A percentile compares a stretch with the other conserved stretches of the same genome.
Evolutionary conservation across 768 basidiomycete genomes (phyloP).

Genomic region (Trametes villosa): DNA sequence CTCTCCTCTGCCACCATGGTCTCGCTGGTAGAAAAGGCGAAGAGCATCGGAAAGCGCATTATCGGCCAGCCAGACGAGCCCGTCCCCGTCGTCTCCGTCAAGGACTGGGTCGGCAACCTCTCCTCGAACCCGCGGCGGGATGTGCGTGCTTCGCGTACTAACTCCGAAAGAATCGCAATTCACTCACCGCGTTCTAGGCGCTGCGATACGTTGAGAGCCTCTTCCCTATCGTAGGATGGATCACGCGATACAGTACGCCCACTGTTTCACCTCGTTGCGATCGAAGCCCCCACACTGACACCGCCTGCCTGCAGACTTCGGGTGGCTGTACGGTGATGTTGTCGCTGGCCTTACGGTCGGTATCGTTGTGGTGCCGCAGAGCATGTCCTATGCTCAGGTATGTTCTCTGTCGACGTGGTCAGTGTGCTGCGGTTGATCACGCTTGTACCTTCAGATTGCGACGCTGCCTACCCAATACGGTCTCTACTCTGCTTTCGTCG

Average conservation of each 20-base stretch:
- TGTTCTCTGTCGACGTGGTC: background rate
- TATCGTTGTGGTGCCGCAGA: conserved; percentile 93
- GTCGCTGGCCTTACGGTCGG: conserved; percentile 94
- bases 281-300: background rate
- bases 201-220: conserved; percentile 68
- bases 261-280: background rate
- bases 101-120: conserved; percentile 53
- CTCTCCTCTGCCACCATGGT: conserved; percentile 38
- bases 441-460: conserved; percentile 61
- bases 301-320: conserved; percentile 50
- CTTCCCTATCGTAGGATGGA: conserved; percentile 89
- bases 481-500: conserved; percentile 92
- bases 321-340: conserved; percentile 85
- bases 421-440: background rate
- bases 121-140: conserved; percentile 50
- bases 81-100: conserved; percentile 62
- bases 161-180: background rate
- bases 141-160: conserved; percentile 38
- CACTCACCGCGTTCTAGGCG: conserved; percentile 44
- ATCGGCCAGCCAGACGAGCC: conserved; percentile 63
- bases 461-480: conserved; percentile 87
- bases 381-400: conserved; percentile 87
- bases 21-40: conserved; percentile 37
- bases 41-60: conserved; percentile 57
- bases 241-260: conserved; percentile 79